Evolutionary conservation across 164 flowering plant genomes (phyloP).

Genomic region (Tetracentron sinense): DNA sequence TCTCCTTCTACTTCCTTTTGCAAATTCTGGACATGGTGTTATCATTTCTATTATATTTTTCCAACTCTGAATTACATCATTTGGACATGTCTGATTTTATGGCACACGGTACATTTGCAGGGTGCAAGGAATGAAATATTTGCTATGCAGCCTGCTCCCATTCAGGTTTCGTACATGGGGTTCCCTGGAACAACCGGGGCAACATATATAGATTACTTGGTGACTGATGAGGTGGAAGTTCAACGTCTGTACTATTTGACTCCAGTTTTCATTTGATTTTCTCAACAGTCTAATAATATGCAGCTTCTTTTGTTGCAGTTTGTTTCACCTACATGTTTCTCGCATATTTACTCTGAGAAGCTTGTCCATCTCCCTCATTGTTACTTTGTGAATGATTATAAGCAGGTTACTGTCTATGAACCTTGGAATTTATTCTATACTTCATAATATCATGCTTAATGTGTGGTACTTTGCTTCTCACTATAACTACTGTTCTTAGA

Average conservation of each 20-base stretch:
- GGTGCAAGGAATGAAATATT: conserved; percentile 99
- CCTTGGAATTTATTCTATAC: too few relatives aligned
- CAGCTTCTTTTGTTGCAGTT: conserved; percentile 50
- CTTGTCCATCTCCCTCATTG: conserved; percentile 99
- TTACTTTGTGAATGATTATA: conserved; percentile 96
- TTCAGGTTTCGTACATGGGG: conserved; percentile 99
- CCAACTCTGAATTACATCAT: neutral
- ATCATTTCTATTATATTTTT: too few relatives aligned
- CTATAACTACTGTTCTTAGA: conserved; percentile 34
- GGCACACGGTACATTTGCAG: conserved; percentile 31
- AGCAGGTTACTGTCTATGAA: conserved; percentile 51
- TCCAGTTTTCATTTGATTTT: neutral
- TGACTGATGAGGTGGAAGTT: conserved; percentile 82
- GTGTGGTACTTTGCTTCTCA: too few relatives aligned
- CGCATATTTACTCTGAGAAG: conserved; percentile 91
- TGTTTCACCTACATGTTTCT: conserved; percentile 69
- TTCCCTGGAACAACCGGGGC: conserved; percentile 99
- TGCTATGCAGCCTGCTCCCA: conserved; percentile 99
- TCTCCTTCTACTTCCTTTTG: too few relatives aligned
- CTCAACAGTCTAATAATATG: neutral
- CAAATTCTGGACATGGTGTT: too few relatives aligned
- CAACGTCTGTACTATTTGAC: neutral
- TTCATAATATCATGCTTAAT: too few relatives aligned
- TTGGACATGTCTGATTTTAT: neutral
- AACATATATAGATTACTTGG: conserved; percentile 80